These are phyloP conservation scores for Elaeagnus macrophylla DNA, from an alignment of 306 rosid genomes.

Conservation along the genomic window DNA sequence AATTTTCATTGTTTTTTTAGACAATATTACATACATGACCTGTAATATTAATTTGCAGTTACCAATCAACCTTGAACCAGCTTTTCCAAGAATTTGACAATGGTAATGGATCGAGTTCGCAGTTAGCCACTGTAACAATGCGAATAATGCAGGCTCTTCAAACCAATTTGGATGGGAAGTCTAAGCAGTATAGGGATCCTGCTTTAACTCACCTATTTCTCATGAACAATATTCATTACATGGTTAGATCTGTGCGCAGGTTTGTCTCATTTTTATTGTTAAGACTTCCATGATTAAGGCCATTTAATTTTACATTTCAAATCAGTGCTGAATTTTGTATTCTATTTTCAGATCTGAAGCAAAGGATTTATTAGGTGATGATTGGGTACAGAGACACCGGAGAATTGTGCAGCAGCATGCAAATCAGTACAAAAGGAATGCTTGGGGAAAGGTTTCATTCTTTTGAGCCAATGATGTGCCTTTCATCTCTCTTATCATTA, in stretches of 20 bases:
- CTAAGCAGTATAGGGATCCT: conserved; percentile 80
- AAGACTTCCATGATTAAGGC: conserved; percentile 6
- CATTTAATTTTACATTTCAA: conserved; percentile 12
- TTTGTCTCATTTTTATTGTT: conserved; percentile 19
- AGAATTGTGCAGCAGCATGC: conserved; percentile 96
- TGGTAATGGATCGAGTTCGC: conserved; percentile 55
- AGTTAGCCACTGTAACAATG: conserved; percentile 82
- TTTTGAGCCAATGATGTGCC: not conserved
- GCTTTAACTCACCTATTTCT: conserved; percentile 86
- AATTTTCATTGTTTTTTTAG: not conserved
- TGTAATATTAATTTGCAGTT: conserved; percentile 40
- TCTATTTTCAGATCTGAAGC: conserved; percentile 77
- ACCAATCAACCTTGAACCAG: conserved; percentile 90
- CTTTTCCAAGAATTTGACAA: conserved; percentile 81
- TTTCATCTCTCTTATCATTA: not conserved
- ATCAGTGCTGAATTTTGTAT: conserved; percentile 5
- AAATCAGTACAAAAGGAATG: conserved; percentile 87
- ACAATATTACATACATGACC: conserved; percentile 14
- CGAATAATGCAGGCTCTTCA: conserved; percentile 96
- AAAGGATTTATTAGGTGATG: conserved; percentile 96
- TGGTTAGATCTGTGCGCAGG: conserved; percentile 94
- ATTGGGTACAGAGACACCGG: conserved; percentile 94
- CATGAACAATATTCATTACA: conserved; percentile 95
- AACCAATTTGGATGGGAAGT: conserved; percentile 87
- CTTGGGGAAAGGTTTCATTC: conserved; percentile 78